Evolutionary conservation across 1,284 basidiomycete genomes (phyloP), one percentile per base, ranked within the genome.

Genomic region (Mycena citricolor): DNA sequence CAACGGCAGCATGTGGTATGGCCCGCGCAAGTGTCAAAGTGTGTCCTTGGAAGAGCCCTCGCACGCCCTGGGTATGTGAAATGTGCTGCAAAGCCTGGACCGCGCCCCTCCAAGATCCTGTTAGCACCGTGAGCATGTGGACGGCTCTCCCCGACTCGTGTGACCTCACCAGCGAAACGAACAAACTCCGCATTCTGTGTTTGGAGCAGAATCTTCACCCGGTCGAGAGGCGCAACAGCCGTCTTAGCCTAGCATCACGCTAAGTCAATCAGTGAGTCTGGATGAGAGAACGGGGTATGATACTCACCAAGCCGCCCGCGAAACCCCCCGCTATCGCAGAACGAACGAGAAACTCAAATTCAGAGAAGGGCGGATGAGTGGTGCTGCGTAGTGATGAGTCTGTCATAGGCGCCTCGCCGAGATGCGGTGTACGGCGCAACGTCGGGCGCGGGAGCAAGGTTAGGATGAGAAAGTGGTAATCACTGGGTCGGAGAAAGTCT

Each of bases 171-270:
- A 51, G 93, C 82, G 70, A 95, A 99, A 66, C 94, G 90, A 61
- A 81, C 79, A 61, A 91, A 99, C 52, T 98, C 94, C 2, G 91
- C 90, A 64, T 97, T 97, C 8, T 91, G 92, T 1, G 97, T 93
- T 65, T 99, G 97, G 63, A 99, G 98, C 41, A 99, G 80, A 57
- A 99, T 99, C 74, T 99, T 99, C 60, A 99, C 94, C 57, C 97
- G 78, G 64, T 99, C 97, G 21, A 99, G 77, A 1, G 97, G 97
- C 17, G 97, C 97, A 43, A 99, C 94, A 16, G 89, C 87, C 7
- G 97, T 95, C 69, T 99, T 99, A 37, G 94, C 94, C 90, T 94
- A 52, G 44, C 19, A 38, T 43, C 50, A 47, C 44, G 49, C 22
- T 35, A 29, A 20, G 39, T 41, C 37, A 41, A 45, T 51, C 54